phyloP scores from a whole-genome alignment of 176 grass and related monocot genomes.

The Oryza meyeriana region DNA sequence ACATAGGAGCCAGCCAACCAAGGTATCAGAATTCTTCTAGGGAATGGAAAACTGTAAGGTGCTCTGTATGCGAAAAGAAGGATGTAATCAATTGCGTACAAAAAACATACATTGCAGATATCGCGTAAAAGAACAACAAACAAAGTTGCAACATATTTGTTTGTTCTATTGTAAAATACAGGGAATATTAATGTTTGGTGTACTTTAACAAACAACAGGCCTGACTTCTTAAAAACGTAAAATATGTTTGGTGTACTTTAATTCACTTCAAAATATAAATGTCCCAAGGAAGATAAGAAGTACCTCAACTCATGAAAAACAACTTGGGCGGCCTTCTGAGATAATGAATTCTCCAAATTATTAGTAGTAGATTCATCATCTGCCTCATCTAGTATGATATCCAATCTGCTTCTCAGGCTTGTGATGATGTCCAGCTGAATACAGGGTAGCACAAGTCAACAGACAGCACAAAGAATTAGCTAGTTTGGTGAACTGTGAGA shows the following conservation, averaged over 20 bases:
- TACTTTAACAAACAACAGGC: background rate
- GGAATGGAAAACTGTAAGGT: conserved; percentile 61
- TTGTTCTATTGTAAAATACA: background rate
- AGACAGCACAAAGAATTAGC: background rate
- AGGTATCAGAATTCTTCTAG: conserved; percentile 81
- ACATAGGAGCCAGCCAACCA: conserved; percentile 55
- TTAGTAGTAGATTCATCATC: conserved; percentile 44
- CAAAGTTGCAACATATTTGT: background rate
- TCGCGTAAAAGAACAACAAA: background rate
- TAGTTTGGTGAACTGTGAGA: conserved; percentile 4
- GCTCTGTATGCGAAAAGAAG: conserved; percentile 51
- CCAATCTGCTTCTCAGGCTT: conserved; percentile 78
- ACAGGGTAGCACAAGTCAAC: background rate
- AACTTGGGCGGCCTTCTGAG: conserved; percentile 55
- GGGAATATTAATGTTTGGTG: background rate
- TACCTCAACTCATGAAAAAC: conserved; percentile 76
- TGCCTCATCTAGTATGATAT: conserved; percentile 72
- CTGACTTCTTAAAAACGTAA: conserved; percentile 2
- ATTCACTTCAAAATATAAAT: conserved; percentile 19
- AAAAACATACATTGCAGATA: background rate
- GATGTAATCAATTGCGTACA: conserved; percentile 1
- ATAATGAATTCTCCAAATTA: conserved; percentile 28
- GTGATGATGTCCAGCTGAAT: conserved; percentile 65
- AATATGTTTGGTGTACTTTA: background rate
- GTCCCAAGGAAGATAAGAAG: background rate